phyloP scores from a whole-genome alignment of 805 yeast genomes.

The Zygoascus flipseniorum region DNA sequence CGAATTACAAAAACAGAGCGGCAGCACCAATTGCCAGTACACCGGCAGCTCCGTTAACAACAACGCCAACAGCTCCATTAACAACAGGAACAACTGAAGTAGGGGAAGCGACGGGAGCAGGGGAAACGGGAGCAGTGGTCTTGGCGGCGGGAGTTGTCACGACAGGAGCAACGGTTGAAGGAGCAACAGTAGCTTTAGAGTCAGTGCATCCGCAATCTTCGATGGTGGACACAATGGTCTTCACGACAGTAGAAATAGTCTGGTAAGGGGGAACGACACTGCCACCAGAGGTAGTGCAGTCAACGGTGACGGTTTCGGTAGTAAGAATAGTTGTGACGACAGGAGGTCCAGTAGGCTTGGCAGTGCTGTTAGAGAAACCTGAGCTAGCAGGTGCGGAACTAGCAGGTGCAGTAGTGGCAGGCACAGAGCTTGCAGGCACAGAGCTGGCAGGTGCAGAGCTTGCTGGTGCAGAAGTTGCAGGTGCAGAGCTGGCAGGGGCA shows the following conservation, averaged over 20 bases:
- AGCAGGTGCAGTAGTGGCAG: too few species aligned
- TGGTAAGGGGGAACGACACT: conserved; percentile 3
- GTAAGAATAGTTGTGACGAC: neutral
- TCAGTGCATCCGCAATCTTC: neutral
- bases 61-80: neutral
- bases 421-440: too few species aligned
- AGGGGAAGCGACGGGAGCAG: neutral
- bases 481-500: conserved; percentile 6
- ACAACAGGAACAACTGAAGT: conserved; percentile 2
- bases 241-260: neutral
- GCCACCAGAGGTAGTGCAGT: conserved; percentile 13
- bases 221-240: neutral
- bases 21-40: conserved; percentile 11
- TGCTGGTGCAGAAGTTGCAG: too few species aligned
- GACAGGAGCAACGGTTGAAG: conserved; percentile 2
- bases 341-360: too few species aligned
- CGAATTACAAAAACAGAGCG: conserved; percentile 10
- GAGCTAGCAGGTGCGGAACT: too few species aligned
- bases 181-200: neutral
- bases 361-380: neutral
- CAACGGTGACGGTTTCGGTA: conserved; percentile 7
- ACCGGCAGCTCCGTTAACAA: conserved; percentile 3
- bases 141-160: conserved; percentile 1
- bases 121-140: conserved; percentile 1
- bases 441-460: conserved; percentile 7